phyloP scores from a whole-genome alignment of 1,139 yeast genomes.

The Sugiyamaella pinicola region DNA sequence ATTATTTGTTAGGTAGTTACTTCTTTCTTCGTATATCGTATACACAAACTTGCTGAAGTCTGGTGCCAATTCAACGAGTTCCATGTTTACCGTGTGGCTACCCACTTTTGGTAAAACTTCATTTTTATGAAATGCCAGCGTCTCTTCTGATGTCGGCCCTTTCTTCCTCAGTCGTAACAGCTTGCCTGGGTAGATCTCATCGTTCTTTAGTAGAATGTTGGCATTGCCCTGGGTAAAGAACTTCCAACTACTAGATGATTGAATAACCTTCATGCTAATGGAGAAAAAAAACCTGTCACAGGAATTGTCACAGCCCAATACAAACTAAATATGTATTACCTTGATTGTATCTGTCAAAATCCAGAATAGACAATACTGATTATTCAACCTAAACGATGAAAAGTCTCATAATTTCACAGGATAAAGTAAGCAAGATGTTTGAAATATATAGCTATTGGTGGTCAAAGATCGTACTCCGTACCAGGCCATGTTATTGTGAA shows the following conservation, averaged over 20 bases:
- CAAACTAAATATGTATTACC: too few relatives aligned
- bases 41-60: slow-evolving; percentile 16
- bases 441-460: too few relatives aligned
- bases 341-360: too few relatives aligned
- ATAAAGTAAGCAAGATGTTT: too few relatives aligned
- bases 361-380: too few relatives aligned
- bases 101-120: slow-evolving; percentile 26
- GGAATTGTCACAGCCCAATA: too few relatives aligned
- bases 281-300: too few relatives aligned
- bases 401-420: too few relatives aligned
- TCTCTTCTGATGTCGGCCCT: slow-evolving; percentile 24
- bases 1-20: too few relatives aligned
- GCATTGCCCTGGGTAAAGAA: slow-evolving; percentile 38
- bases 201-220: slow-evolving; percentile 29
- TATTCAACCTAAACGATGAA: too few relatives aligned
- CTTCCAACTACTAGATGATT: slow-evolving; percentile 27
- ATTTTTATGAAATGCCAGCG: slow-evolving; percentile 24
- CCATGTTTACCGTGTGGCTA: slow-evolving; percentile 22
- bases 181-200: slow-evolving; percentile 22
- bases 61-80: slow-evolving; percentile 25
- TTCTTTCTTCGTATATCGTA: slow-evolving; percentile 5
- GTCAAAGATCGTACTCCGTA: too few relatives aligned
- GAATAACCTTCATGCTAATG: slow-evolving; percentile 10
- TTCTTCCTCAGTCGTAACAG: slow-evolving; percentile 35
- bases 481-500: too few relatives aligned